Percentiles rank a stretch among this genome's conserved stretches.
Conservation (phyloP, 2,329 filamentous ascomycete species). For the Drechslerella stenobrocha region DNA sequence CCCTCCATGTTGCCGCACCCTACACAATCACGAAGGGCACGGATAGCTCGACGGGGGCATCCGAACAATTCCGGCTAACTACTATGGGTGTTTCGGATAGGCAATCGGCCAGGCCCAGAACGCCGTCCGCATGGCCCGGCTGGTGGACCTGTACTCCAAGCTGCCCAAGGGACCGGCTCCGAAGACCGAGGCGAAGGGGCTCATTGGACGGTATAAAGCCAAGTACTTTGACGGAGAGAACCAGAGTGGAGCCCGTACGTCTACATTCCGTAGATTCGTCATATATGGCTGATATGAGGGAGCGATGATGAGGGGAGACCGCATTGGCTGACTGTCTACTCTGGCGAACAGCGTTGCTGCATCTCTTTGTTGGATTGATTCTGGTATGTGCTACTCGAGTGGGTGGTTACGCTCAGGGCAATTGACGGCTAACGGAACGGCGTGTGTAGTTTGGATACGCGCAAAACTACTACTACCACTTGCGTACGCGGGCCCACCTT, state of each 20-base stretch:
- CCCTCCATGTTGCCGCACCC: neutral
- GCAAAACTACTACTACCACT: constrained; percentile 99
- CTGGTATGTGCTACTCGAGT: constrained; percentile 54
- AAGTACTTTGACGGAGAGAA: constrained; percentile 92
- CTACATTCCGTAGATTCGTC: neutral
- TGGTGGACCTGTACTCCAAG: constrained; percentile 98
- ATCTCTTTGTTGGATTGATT: constrained; percentile 77
- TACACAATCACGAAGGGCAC: constrained; percentile 14
- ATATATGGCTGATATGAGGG: constrained; percentile 1
- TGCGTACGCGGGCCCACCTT: constrained; percentile 68
- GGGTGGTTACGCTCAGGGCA: neutral
- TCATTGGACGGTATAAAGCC: constrained; percentile 84
- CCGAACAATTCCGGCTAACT: constrained; percentile 6
- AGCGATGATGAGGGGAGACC: constrained; percentile 42
- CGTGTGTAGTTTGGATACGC: constrained; percentile 72
- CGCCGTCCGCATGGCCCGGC: constrained; percentile 95
- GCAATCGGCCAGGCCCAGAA: constrained; percentile 92
- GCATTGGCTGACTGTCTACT: constrained; percentile 13
- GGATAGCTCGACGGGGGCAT: neutral
- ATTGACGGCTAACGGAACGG: constrained; percentile 12
- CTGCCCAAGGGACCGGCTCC: constrained; percentile 91
- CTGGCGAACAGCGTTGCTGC: constrained; percentile 72
- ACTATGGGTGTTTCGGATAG: constrained; percentile 59
- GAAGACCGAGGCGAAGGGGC: constrained; percentile 76
- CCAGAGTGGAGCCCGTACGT: constrained; percentile 81